phyloP scores from a whole-genome alignment of 2,329 filamentous ascomycete genomes.

The Talaromyces atroroseus region DNA sequence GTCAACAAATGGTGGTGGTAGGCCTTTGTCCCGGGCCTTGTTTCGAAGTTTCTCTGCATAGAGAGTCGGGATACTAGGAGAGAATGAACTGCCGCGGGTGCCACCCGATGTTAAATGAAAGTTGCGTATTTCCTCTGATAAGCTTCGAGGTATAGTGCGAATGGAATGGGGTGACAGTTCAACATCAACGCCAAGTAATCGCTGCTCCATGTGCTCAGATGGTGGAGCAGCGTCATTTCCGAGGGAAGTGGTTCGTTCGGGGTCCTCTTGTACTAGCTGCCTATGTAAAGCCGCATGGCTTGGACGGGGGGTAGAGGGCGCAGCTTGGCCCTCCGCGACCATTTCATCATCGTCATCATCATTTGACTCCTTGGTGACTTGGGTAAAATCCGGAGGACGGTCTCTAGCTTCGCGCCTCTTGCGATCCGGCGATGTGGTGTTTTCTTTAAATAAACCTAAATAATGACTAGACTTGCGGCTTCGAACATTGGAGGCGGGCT shows the following conservation, averaged over 20 bases:
- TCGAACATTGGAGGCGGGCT: slow-evolving; percentile 50
- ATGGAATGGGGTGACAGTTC: slow-evolving; percentile 23
- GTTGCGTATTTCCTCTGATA: slow-evolving; percentile 54
- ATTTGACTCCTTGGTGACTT: slow-evolving; percentile 17
- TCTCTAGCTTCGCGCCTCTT: slow-evolving; percentile 45
- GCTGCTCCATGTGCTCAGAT: slow-evolving; percentile 5
- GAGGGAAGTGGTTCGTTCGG: not conserved
- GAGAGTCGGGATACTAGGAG: slow-evolving; percentile 34
- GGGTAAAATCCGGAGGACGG: slow-evolving; percentile 33
- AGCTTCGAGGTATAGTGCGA: slow-evolving; percentile 41
- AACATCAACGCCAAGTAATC: slow-evolving; percentile 13
- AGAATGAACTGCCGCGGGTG: slow-evolving; percentile 42
- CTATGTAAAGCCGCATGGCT: slow-evolving; percentile 16
- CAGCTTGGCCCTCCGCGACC: slow-evolving; percentile 1
- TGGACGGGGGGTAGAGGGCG: slow-evolving; percentile 8
- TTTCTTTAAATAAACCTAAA: slow-evolving; percentile 60
- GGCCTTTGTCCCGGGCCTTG: slow-evolving; percentile 20
- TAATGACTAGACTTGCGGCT: slow-evolving; percentile 63
- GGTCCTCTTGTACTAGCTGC: slow-evolving; percentile 17
- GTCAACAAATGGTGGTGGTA: slow-evolving; percentile 5
- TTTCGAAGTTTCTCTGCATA: slow-evolving; percentile 29
- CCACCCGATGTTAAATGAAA: slow-evolving; percentile 48
- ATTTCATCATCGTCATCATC: not conserved
- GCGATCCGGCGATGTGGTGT: slow-evolving; percentile 50
- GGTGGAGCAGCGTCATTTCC: not conserved